phyloP scores from a whole-genome alignment of 163 green algal species.

The Prototheca wickerhamii region DNA sequence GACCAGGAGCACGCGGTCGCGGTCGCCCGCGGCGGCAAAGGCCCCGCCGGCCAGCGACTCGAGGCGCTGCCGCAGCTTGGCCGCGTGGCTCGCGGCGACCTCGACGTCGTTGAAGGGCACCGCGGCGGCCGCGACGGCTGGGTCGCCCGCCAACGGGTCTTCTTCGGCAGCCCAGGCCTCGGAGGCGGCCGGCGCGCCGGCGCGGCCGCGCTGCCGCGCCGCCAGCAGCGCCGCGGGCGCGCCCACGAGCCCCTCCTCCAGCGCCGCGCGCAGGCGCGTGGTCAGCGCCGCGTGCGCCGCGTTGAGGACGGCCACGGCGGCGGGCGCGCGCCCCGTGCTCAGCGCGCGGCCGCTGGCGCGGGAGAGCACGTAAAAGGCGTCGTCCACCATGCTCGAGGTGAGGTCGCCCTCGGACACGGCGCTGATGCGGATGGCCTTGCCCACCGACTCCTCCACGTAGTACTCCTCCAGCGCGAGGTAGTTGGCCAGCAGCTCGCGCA shows the following conservation, averaged over 20 bases:
- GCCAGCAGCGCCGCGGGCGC: conserved; percentile 23
- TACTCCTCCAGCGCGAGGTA: conserved; percentile 91
- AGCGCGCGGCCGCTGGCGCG: conserved; percentile 70
- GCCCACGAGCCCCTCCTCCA: conserved; percentile 41
- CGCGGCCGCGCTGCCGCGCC: not conserved
- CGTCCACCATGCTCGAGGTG: conserved; percentile 83
- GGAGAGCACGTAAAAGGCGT: conserved; percentile 90
- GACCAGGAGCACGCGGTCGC: conserved; percentile 46
- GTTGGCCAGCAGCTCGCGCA: conserved; percentile 73
- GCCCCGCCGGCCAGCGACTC: conserved; percentile 48
- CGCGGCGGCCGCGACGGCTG: conserved; percentile 12
- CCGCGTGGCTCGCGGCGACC: conserved; percentile 72
- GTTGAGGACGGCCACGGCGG: conserved; percentile 54
- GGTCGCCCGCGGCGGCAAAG: conserved; percentile 36
- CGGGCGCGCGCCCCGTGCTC: conserved; percentile 57
- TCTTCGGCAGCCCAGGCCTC: not conserved
- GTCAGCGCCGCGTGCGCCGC: conserved; percentile 65
- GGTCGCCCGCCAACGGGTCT: conserved; percentile 1
- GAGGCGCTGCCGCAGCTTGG: conserved; percentile 75
- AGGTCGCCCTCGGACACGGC: conserved; percentile 52
- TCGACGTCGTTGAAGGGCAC: conserved; percentile 83
- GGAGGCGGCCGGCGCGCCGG: not conserved
- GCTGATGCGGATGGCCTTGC: conserved; percentile 83
- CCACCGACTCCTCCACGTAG: conserved; percentile 81
- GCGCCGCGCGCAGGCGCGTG: conserved; percentile 46